These are phyloP conservation scores for Prunus dulcis DNA, from an alignment of 306 rosid species.

Conservation along the genomic window DNA sequence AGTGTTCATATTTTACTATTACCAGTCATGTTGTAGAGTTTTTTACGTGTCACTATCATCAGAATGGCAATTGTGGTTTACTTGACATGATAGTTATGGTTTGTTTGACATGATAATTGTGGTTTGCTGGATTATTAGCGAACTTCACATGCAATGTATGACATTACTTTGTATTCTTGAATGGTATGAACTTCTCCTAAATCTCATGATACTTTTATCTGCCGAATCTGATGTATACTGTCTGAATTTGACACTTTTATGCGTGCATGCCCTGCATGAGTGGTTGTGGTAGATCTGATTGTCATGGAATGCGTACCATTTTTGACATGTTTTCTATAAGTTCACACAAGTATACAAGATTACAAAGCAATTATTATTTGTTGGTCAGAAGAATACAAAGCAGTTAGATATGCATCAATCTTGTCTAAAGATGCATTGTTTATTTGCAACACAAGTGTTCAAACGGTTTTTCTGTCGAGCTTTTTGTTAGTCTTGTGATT, in stretches of 20 bases:
- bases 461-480: background rate
- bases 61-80: conserved; percentile 19
- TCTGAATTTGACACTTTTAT: background rate
- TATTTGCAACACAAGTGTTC: background rate
- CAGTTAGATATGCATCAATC: background rate
- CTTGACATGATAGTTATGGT: too few species aligned
- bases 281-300: background rate
- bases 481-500: background rate
- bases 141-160: background rate
- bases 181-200: background rate
- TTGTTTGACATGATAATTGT: conserved; percentile 8
- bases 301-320: background rate
- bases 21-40: conserved; percentile 6
- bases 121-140: background rate
- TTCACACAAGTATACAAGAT: background rate
- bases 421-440: background rate
- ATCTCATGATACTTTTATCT: background rate
- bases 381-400: background rate
- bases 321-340: background rate
- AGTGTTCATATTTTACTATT: conserved; percentile 37
- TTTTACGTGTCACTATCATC: background rate
- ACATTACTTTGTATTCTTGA: background rate
- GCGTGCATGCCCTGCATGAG: background rate
- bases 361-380: background rate
- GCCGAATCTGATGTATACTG: background rate